Evolutionary conservation across 495 filamentous ascomycete genomes (phyloP).

Genomic region (Penicillium odoratum): DNA sequence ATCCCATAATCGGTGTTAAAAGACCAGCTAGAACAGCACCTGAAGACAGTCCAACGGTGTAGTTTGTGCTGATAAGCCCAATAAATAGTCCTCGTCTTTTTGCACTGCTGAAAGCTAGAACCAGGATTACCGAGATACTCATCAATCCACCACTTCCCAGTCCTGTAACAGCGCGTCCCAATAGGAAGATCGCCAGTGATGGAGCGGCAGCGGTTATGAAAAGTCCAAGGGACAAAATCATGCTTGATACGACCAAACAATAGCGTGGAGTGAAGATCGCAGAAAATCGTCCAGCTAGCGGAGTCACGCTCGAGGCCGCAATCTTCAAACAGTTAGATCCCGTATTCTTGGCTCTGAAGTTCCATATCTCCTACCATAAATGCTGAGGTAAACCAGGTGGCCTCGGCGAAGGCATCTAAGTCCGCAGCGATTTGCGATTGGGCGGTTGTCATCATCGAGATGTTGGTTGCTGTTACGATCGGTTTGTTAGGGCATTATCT

Average conservation of each 20-base stretch:
- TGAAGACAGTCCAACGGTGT: constrained; percentile 67
- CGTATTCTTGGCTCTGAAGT: not conserved
- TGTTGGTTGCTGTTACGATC: constrained; percentile 58
- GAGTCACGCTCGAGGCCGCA: constrained; percentile 64
- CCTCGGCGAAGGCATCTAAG: constrained; percentile 66
- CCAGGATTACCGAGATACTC: constrained; percentile 66
- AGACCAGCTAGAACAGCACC: constrained; percentile 71
- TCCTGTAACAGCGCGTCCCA: constrained; percentile 64
- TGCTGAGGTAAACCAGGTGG: constrained; percentile 73
- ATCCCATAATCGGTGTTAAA: constrained; percentile 60
- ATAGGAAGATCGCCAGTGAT: constrained; percentile 59
- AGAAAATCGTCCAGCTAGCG: constrained; percentile 64
- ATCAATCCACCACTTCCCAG: constrained; percentile 66
- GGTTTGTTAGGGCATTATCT: not conserved
- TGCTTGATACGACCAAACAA: constrained; percentile 56
- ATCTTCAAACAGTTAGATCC: constrained; percentile 45
- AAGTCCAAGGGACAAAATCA: constrained; percentile 59
- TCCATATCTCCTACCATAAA: constrained; percentile 51
- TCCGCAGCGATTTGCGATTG: constrained; percentile 71
- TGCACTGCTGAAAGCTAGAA: constrained; percentile 64
- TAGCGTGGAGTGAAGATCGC: constrained; percentile 65
- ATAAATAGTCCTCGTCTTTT: constrained; percentile 67
- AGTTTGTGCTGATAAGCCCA: constrained; percentile 64
- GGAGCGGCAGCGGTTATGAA: constrained; percentile 60
- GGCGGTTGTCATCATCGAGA: constrained; percentile 73